Evolutionary conservation across 2,329 filamentous ascomycete species (phyloP).

Genomic region (Trichoderma sp.): DNA sequence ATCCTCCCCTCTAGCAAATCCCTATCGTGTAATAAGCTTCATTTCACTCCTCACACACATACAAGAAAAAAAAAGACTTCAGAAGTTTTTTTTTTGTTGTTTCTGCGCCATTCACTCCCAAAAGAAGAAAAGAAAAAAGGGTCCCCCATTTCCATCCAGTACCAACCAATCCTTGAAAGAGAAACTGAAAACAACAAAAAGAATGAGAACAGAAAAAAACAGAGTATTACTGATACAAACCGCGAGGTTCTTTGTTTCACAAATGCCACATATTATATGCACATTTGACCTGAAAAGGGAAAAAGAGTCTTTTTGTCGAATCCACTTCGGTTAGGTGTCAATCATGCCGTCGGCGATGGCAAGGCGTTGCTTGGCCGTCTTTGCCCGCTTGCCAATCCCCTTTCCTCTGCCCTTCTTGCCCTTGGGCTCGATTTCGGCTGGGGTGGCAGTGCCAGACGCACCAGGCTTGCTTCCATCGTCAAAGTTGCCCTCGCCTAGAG

Average conservation of each 20-base stretch:
- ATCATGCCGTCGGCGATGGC: slow-evolving; percentile 62
- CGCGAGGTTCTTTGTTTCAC: not conserved
- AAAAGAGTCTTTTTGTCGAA: not conserved
- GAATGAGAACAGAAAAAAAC: not conserved
- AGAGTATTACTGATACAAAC: slow-evolving; percentile 14
- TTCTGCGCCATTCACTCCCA: slow-evolving; percentile 12
- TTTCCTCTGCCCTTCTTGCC: slow-evolving; percentile 59
- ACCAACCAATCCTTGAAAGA: not conserved
- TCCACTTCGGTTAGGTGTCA: slow-evolving; percentile 25
- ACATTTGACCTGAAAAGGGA: not conserved
- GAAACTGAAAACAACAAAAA: not conserved
- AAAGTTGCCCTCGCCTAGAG: slow-evolving; percentile 90
- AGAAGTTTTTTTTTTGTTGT: not conserved
- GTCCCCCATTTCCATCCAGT: slow-evolving; percentile 9
- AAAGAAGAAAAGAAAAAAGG: not conserved
- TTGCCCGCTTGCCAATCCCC: slow-evolving; percentile 50
- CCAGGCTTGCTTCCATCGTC: slow-evolving; percentile 73
- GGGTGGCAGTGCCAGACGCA: slow-evolving; percentile 77
- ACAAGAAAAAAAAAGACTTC: not conserved
- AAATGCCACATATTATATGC: slow-evolving; percentile 3
- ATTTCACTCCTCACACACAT: not conserved
- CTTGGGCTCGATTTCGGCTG: slow-evolving; percentile 55
- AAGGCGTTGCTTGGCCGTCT: slow-evolving; percentile 65
- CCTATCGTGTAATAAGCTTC: not conserved
- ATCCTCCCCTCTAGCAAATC: not conserved